Conservation (phyloP, 2,329 filamentous ascomycete genomes). For the Cladosporium sp. region DNA sequence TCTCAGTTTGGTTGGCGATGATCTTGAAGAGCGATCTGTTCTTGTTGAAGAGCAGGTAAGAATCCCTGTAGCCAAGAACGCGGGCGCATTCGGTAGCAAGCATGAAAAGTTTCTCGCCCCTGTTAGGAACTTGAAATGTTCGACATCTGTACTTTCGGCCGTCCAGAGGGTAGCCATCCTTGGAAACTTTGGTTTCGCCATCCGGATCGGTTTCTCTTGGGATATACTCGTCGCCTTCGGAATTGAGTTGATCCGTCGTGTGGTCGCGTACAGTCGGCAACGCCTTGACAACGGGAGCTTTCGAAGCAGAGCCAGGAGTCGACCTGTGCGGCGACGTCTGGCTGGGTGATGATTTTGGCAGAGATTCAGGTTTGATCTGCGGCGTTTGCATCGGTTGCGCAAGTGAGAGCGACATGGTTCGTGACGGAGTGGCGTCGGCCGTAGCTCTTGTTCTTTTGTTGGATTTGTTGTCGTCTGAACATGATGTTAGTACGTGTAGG, state of each 20-base stretch:
- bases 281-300: conserved; percentile 77
- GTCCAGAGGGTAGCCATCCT: conserved; percentile 74
- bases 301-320: conserved; percentile 59
- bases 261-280: conserved; percentile 93
- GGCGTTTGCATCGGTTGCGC: conserved; percentile 45
- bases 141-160: conserved; percentile 84
- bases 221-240: conserved; percentile 88
- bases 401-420: conserved; percentile 24
- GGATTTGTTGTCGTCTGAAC: conserved; percentile 41
- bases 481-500: conserved; percentile 17
- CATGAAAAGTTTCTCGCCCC: conserved; percentile 96
- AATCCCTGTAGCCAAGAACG: conserved; percentile 89
- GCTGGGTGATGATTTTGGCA: conserved; percentile 47
- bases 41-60: conserved; percentile 98
- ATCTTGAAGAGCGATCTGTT: conserved; percentile 96
- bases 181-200: conserved; percentile 88
- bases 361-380: conserved; percentile 45
- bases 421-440: conserved; percentile 3
- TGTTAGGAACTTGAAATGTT: conserved; percentile 85
- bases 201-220: conserved; percentile 88
- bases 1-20: conserved; percentile 90
- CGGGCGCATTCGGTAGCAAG: conserved; percentile 94
- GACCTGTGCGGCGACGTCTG: conserved; percentile 66
- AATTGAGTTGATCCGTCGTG: conserved; percentile 88
- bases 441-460: conserved; percentile 22